Evolutionary conservation across 2,329 filamentous ascomycete genomes (phyloP), one percentile per base, ranked within the genome.

Genomic region (Coniochaeta sp.): DNA sequence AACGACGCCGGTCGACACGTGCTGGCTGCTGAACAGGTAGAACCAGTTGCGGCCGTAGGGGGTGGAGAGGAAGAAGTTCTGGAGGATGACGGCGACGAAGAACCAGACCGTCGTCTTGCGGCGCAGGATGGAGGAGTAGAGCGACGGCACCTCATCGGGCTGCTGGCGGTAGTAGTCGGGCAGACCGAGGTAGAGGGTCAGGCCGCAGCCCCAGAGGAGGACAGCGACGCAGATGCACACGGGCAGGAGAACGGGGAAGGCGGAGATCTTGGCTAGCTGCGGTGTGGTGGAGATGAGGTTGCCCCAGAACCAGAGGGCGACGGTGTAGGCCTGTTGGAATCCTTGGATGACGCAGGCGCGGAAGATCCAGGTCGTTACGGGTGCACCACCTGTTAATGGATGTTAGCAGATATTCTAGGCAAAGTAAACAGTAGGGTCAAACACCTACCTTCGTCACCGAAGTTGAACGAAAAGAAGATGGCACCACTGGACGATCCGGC

Each of bases 41-140:
- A 69, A 69, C 83, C 83, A 86, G 63, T 83, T 85, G 38, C 82
- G 76, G 35, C 83, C 83, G 58, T 84, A 85, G 1, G 78, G 80
- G 1, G 82, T 74, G 14, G 78, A 79, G 31, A 86, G 71, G 66
- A 81, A 86, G 71, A 82, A 83, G 62, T 85, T 86, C 60, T 85
- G 82, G 22, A 85, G 66, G 51, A 84, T 67, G 24, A 85, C 79
- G 1, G 78, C 74, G 45, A 82, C 65, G 65, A 85, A 80, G 68
- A 83, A 85, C 82, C 82, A 86, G 12, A 82, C 67, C 40, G 85
- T 76, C 54, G 84, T 82, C 65, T 84, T 84, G 53, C 82, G 77
- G 40, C 81, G 73, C 54, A 77, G 69, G 14, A 85, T 69, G 0
- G 80, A 78, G 42, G 68, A 73, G 66, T 85, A 86, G 68, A 86